These are phyloP conservation scores for Flueggea neowawraea DNA, from an alignment of 441 rosid species.

Conservation along the genomic window DNA sequence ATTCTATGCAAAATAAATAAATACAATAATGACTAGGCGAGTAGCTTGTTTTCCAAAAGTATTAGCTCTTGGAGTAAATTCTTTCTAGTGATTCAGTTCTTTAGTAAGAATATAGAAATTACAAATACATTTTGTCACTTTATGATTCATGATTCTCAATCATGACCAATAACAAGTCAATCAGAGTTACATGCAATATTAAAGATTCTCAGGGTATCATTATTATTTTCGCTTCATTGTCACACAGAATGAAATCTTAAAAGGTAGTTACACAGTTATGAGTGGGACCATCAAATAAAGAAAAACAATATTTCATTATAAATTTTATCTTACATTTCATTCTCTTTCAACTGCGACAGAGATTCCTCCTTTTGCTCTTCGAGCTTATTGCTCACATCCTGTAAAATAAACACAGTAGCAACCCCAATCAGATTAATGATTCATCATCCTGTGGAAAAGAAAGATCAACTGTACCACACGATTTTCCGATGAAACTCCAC, in stretches of 20 bases:
- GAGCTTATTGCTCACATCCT: slow-evolving; percentile 89
- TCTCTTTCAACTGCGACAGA: slow-evolving; percentile 81
- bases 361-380: slow-evolving; percentile 89
- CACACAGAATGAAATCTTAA: not conserved
- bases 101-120: too few relatives aligned
- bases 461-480: not conserved
- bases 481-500: too few relatives aligned
- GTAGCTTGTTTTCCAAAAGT: too few relatives aligned
- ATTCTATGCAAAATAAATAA: too few relatives aligned
- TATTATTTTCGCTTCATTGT: not conserved
- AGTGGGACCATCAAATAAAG: not conserved
- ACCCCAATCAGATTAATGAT: not conserved
- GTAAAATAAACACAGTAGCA: slow-evolving; percentile 19
- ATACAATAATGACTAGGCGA: too few relatives aligned
- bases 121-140: too few relatives aligned
- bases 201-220: not conserved
- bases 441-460: slow-evolving; percentile 1
- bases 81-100: too few relatives aligned
- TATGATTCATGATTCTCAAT: too few relatives aligned
- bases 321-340: slow-evolving; percentile 72
- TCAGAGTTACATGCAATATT: not conserved
- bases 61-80: too few relatives aligned
- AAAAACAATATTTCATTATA: not conserved
- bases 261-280: not conserved
- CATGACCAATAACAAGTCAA: too few relatives aligned